phyloP scores from a whole-genome alignment of 257 asterid genomes.

The Verbena officinalis region DNA sequence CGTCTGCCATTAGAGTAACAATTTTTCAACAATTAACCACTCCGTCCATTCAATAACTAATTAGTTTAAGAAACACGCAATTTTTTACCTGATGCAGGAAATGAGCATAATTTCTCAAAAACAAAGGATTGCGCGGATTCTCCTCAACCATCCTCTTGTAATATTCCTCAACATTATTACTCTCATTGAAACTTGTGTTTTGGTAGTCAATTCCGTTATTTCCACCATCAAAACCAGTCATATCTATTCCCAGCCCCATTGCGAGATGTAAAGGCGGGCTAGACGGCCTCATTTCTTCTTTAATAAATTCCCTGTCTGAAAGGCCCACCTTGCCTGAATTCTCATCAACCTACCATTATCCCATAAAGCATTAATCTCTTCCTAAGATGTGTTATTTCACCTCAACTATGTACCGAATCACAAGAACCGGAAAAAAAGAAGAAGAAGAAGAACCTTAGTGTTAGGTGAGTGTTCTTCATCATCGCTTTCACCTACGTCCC shows the following conservation, averaged over 20 bases:
- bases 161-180: slow-evolving; percentile 44
- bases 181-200: slow-evolving; percentile 29
- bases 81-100: slow-evolving; percentile 63
- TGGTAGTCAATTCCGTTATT: slow-evolving; percentile 20
- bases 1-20: slow-evolving; percentile 40
- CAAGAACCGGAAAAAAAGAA: not conserved
- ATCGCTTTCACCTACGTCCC: slow-evolving; percentile 64
- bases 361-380: slow-evolving; percentile 6
- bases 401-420: slow-evolving; percentile 6
- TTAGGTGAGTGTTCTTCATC: slow-evolving; percentile 46
- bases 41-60: not conserved
- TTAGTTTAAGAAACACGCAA: not conserved
- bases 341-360: slow-evolving; percentile 47
- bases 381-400: not conserved
- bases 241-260: slow-evolving; percentile 62
- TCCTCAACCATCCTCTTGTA: slow-evolving; percentile 63
- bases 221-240: slow-evolving; percentile 31
- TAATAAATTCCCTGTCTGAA: slow-evolving; percentile 20
- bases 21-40: not conserved
- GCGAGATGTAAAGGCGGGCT: slow-evolving; percentile 83
- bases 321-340: slow-evolving; percentile 23
- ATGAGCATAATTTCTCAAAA: slow-evolving; percentile 56
- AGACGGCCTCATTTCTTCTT: slow-evolving; percentile 51
- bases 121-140: slow-evolving; percentile 59
- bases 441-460: slow-evolving; percentile 41